Evolutionary conservation across 2,329 filamentous ascomycete genomes (phyloP).

Genomic region (Teratosphaeria viscida): DNA sequence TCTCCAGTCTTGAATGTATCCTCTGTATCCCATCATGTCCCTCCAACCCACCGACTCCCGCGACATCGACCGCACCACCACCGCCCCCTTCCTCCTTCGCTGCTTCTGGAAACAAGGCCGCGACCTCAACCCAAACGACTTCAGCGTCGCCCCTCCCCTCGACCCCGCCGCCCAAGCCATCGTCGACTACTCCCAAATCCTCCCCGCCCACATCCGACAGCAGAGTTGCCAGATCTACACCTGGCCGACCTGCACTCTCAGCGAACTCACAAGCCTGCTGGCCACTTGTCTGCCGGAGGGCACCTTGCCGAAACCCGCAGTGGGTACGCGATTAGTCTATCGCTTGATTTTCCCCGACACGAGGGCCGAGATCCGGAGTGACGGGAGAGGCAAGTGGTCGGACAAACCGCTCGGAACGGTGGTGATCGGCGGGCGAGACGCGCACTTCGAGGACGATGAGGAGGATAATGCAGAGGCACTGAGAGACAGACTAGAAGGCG

Average conservation of each 20-base stretch:
- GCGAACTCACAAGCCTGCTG: conserved; percentile 70
- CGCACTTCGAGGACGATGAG: conserved; percentile 21
- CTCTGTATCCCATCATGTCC: conserved; percentile 14
- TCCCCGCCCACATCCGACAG: conserved; percentile 37
- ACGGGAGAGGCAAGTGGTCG: conserved; percentile 52
- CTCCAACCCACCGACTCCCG: conserved; percentile 24
- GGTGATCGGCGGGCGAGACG: conserved; percentile 48
- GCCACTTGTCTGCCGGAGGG: conserved; percentile 52
- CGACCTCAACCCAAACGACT: conserved; percentile 69
- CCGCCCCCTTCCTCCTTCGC: conserved; percentile 73
- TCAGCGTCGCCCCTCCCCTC: conserved; percentile 41
- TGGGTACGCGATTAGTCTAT: conserved; percentile 79
- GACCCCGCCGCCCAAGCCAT: conserved; percentile 15
- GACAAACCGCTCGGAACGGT: conserved; percentile 76
- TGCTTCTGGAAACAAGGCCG: conserved; percentile 69
- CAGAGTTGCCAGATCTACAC: conserved; percentile 65
- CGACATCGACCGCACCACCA: conserved; percentile 56
- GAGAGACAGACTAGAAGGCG: conserved; percentile 35
- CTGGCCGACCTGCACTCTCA: conserved; percentile 70
- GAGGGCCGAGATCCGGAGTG: conserved; percentile 32
- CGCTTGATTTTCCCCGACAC: conserved; percentile 78
- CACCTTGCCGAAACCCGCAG: conserved; percentile 60
- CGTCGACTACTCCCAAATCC: conserved; percentile 42
- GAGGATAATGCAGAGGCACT: conserved; percentile 27
- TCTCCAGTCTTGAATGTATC: not conserved